phyloP scores from a whole-genome alignment of 73 alveolate species.

The Paramecium bursaria region DNA sequence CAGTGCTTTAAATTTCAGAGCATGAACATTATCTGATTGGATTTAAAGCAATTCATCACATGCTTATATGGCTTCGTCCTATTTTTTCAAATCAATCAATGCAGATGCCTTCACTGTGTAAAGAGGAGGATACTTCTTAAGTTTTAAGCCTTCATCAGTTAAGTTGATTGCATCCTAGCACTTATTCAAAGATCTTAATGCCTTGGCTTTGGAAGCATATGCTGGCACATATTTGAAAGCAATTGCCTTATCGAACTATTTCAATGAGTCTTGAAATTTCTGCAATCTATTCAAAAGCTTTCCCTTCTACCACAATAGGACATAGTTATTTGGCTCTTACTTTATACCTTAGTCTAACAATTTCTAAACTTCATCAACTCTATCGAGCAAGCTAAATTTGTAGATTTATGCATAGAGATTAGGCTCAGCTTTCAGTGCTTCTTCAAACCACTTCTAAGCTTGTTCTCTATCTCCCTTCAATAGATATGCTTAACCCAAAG shows the following conservation, averaged over 20 bases:
- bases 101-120: background rate
- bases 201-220: constrained; percentile 19
- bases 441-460: constrained; percentile 44
- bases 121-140: background rate
- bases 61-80: constrained; percentile 16
- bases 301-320: constrained; percentile 26
- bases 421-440: constrained; percentile 32
- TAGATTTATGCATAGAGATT: constrained; percentile 24
- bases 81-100: background rate
- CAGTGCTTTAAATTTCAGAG: constrained; percentile 41
- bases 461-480: constrained; percentile 13
- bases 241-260: constrained; percentile 7
- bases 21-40: background rate
- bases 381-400: background rate
- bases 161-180: background rate
- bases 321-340: constrained; percentile 38
- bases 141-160: background rate
- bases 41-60: background rate
- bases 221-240: background rate
- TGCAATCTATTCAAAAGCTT: constrained; percentile 2
- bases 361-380: constrained; percentile 1
- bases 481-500: constrained; percentile 34
- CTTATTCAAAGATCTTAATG: background rate
- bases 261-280: constrained; percentile 24
- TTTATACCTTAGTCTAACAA: constrained; percentile 18